phyloP scores from a whole-genome alignment of 2,329 filamentous ascomycete genomes.

The Monosporascus sp. region DNA sequence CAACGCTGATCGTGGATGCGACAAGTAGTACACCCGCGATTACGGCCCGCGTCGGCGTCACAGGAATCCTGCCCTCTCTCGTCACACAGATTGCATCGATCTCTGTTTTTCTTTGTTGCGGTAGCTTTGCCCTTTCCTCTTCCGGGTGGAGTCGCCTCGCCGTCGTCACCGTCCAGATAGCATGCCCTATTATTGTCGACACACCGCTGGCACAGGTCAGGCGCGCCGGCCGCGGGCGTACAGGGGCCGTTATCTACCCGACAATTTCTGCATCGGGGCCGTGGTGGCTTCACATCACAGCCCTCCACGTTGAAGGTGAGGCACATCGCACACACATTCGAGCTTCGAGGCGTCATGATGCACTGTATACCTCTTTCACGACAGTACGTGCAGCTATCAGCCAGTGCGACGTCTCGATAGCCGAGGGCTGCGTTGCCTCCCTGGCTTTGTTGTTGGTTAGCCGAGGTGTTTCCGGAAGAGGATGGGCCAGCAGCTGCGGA shows the following conservation, averaged over 20 bases:
- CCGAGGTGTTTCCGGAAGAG: neutral
- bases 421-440: neutral
- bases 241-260: too few relatives aligned
- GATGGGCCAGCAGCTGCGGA: neutral
- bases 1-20: neutral
- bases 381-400: conserved; percentile 4
- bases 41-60: neutral
- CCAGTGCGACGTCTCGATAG: neutral
- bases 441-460: neutral
- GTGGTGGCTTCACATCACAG: too few relatives aligned
- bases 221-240: too few relatives aligned
- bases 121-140: too few relatives aligned
- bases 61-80: neutral
- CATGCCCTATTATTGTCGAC: too few relatives aligned
- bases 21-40: neutral
- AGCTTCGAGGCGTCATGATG: too few relatives aligned
- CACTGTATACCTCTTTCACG: neutral
- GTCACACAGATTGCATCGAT: neutral
- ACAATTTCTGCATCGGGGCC: too few relatives aligned
- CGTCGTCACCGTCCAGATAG: too few relatives aligned
- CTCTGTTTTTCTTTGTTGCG: neutral
- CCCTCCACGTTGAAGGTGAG: too few relatives aligned
- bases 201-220: too few relatives aligned
- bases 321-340: too few relatives aligned
- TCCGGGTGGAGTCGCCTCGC: too few relatives aligned